Percentiles rank a stretch among this genome's conserved stretches.
Conservation (phyloP, 345 rosid species). For the Eucalyptus erythrocorys region DNA sequence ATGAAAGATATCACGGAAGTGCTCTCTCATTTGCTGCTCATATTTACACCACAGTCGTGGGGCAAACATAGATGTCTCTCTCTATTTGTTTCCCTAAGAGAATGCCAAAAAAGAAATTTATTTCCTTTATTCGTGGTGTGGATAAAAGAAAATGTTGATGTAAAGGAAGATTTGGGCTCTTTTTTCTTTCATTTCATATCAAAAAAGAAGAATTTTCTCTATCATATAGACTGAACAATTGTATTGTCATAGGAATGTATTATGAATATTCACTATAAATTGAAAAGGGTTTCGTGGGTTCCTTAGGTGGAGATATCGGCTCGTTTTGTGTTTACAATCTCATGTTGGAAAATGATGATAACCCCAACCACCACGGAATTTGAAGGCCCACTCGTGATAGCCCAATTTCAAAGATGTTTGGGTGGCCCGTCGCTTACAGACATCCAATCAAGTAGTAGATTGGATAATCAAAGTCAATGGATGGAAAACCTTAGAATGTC, state of each 20-base stretch:
- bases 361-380: background rate
- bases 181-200: too few relatives aligned
- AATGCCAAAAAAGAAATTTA: too few relatives aligned
- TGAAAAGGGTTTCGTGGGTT: background rate
- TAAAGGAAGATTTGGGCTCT: background rate
- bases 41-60: too few relatives aligned
- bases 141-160: background rate
- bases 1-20: too few relatives aligned
- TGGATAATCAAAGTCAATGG: background rate
- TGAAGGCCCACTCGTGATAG: background rate
- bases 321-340: background rate
- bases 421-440: background rate
- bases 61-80: too few relatives aligned
- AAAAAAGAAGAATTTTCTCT: background rate
- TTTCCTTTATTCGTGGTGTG: background rate
- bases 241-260: background rate
- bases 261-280: background rate
- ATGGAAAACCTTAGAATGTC: accelerated
- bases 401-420: background rate
- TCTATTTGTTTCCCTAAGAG: too few relatives aligned
- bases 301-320: background rate
- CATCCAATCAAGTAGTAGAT: accelerated
- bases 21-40: too few relatives aligned
- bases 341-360: background rate
- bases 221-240: background rate